Base-by-base conservation (phyloP, 495 filamentous ascomycete genomes). In the Hyphodiscus hymeniophilus region DNA sequence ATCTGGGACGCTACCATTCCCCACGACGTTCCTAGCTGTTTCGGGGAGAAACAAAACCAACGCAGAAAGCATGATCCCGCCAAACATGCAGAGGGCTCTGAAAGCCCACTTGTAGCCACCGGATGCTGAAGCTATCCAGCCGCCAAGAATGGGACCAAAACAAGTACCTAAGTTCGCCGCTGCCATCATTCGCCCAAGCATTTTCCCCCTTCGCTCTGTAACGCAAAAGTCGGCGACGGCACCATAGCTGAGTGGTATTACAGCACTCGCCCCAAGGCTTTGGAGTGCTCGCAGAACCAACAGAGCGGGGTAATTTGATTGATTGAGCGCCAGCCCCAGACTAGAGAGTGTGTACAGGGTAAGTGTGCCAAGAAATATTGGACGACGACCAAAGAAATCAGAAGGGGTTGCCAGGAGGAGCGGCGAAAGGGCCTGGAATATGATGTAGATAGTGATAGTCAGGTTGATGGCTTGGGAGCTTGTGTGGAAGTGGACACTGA, bases 71-170 rank as follows among this genome's bases (percentile, higher is more conserved):
- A 7, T 64, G 54, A 35, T 56, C 61, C 7, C 30, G 7, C 8
- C 30, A 33, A 33, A 7, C 7, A 33, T n/a, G n/a, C 7, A n/a
- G 8, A 33, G 7, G 7, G 30, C 30, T 33, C 7, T 8, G 30
- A 33, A 33, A 8, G n/a, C 30, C 30, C 30, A 33, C 8, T 7
- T 33, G n/a, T 8, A 7, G 30, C 30, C 30, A n/a, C 30, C 30
- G 8, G 30, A 8, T 8, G 8, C 30, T 33, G n/a, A n/a, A 32
- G 58, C 50, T 22, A 75, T 33, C 8, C 65, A 16, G 3, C 69
- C 70, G 3, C 71, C 71, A 34, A 73, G 54, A 6, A 70, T 60
- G 4, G 71, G 71, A 0, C 69, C 68, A 3, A 48, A 6, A n/a
- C n/a, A n/a, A n/a, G n/a, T n/a, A n/a, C n/a, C n/a, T 17, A 47